A percentile compares a stretch with the other conserved stretches of the same genome.
These are phyloP conservation scores for Solanum ahanhuiri DNA, from an alignment of 257 asterid genomes.

Conservation along the genomic window DNA sequence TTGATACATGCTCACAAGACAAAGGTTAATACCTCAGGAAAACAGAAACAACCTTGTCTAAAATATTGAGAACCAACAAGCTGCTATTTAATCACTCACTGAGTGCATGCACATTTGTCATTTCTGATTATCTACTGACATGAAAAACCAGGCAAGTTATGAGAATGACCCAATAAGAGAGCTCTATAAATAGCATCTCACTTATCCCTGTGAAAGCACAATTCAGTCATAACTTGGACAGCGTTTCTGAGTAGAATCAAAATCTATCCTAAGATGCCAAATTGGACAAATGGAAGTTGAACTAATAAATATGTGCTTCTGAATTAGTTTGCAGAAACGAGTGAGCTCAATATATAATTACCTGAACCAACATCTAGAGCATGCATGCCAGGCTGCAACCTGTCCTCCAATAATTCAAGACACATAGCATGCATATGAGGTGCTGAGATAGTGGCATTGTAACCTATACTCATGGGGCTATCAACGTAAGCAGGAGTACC, in stretches of 20 bases:
- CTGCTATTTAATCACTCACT: not conserved
- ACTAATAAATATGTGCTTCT: not conserved
- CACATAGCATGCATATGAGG: constrained; percentile 99
- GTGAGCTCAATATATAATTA: constrained; percentile 5
- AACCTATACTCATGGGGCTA: constrained; percentile 76
- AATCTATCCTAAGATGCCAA: not conserved
- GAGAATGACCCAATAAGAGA: not conserved
- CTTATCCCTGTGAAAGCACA: not conserved
- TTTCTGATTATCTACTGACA: not conserved
- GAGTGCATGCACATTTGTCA: not conserved
- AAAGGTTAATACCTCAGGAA: not conserved
- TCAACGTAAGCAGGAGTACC: constrained; percentile 70
- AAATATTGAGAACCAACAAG: not conserved
- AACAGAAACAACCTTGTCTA: not conserved
- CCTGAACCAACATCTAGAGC: constrained; percentile 94
- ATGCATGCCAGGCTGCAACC: constrained; percentile 89
- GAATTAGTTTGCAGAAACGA: not conserved
- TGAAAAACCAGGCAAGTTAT: not conserved
- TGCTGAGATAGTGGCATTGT: constrained; percentile 90
- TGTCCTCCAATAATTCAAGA: constrained; percentile 71
- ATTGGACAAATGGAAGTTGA: not conserved
- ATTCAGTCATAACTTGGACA: not conserved
- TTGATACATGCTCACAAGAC: not conserved
- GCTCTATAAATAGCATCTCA: not conserved
- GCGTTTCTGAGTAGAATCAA: not conserved